phyloP scores from a whole-genome alignment of 2,329 filamentous ascomycete species.

The Fonsecaea multimorphosa region DNA sequence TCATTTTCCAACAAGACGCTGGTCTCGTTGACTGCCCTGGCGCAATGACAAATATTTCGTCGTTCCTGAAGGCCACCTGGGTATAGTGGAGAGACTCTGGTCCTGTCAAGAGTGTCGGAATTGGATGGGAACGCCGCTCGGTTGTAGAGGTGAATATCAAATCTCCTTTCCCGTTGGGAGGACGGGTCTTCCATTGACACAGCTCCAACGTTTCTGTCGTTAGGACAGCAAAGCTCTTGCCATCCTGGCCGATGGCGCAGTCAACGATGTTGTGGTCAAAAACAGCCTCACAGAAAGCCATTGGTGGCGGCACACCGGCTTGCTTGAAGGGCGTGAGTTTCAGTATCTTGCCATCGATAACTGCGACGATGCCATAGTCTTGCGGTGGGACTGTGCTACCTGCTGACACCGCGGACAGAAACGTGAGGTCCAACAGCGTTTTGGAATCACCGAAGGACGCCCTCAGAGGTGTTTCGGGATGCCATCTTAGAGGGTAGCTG shows the following conservation, averaged over 20 bases:
- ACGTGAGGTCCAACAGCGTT: constrained; percentile 26
- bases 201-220: constrained; percentile 70
- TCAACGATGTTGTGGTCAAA: constrained; percentile 71
- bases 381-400: constrained; percentile 73
- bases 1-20: constrained; percentile 39
- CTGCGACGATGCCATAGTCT: constrained; percentile 79
- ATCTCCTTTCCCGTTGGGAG: constrained; percentile 52
- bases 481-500: constrained; percentile 65
- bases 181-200: constrained; percentile 68
- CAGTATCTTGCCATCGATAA: constrained; percentile 80
- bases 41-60: constrained; percentile 52
- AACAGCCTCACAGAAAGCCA: constrained; percentile 78
- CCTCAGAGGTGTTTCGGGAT: constrained; percentile 80
- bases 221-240: constrained; percentile 72
- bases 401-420: constrained; percentile 48
- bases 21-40: constrained; percentile 44
- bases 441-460: constrained; percentile 62
- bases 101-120: constrained; percentile 8
- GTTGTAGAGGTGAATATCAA: constrained; percentile 56
- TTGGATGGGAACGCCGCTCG: constrained; percentile 34
- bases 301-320: constrained; percentile 89
- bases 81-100: constrained; percentile 22
- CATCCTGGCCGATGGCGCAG: constrained; percentile 72
- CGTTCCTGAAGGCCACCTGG: constrained; percentile 57
- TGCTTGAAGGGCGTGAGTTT: constrained; percentile 85